phyloP scores from a whole-genome alignment of 2,329 filamentous ascomycete species.

The Clonostachys sp. region DNA sequence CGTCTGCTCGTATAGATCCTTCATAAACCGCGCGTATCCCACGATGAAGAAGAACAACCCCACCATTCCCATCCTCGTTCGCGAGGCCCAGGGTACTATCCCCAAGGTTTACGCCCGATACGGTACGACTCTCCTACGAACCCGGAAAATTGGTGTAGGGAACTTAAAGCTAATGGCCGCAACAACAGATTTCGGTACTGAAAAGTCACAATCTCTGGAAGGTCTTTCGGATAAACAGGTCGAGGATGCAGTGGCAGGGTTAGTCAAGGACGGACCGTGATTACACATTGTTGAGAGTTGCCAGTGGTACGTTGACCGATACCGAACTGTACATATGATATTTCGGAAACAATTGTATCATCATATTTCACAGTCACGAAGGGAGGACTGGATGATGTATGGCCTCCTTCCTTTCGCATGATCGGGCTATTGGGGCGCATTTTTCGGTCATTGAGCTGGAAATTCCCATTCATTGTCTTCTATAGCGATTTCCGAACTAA shows the following conservation, averaged over 20 bases:
- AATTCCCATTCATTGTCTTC: too few relatives aligned
- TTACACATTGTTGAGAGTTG: background rate
- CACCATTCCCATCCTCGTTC: conserved; percentile 85
- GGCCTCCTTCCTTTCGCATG: conserved; percentile 1
- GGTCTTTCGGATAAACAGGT: conserved; percentile 57
- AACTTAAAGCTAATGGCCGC: background rate
- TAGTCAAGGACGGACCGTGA: conserved; percentile 36
- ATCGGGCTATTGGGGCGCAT: background rate
- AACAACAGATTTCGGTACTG: conserved; percentile 48
- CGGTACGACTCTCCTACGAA: conserved; percentile 44
- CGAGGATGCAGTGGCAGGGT: conserved; percentile 49
- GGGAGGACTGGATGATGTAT: conserved; percentile 4
- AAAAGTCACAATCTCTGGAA: conserved; percentile 54
- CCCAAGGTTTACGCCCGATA: conserved; percentile 91
- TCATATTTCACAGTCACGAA: background rate
- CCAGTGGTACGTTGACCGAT: background rate
- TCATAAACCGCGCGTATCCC: conserved; percentile 87
- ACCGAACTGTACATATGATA: background rate
- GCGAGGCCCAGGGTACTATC: conserved; percentile 80
- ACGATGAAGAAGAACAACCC: conserved; percentile 99
- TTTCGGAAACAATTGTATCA: background rate
- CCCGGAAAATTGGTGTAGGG: background rate
- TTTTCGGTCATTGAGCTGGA: background rate
- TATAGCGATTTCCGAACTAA: too few relatives aligned
- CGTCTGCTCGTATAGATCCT: conserved; percentile 43